These are phyloP conservation scores for Astrephomene gubernaculifera DNA, from an alignment of 139 green algal species.

Conservation along the genomic window DNA sequence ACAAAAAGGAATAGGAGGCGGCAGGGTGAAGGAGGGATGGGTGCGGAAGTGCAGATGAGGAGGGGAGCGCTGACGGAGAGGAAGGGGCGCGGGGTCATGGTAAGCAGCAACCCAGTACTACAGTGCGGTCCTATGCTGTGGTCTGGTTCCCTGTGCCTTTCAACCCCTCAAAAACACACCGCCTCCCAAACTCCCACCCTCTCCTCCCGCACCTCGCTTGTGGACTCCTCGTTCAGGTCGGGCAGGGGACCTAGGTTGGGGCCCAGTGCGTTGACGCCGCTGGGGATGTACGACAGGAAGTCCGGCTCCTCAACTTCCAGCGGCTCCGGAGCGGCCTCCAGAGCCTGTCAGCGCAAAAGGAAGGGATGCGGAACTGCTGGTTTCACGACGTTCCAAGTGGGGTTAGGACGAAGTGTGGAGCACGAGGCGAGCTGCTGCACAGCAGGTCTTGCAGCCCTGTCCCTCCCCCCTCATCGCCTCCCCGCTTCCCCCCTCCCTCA, in stretches of 20 bases:
- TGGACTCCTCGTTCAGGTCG: constrained; percentile 23
- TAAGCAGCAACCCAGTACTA: not conserved
- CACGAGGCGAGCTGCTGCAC: not conserved
- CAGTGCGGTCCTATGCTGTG: not conserved
- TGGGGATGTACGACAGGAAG: not conserved
- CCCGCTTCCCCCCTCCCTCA: not conserved
- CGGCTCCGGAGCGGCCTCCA: constrained; percentile 14
- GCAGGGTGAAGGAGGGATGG: not conserved
- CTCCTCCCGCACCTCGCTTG: constrained; percentile 17
- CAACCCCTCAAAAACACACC: not conserved
- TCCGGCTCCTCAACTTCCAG: constrained; percentile 32
- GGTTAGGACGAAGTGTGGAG: not conserved
- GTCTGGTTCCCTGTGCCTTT: no score
- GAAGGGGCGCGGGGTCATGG: not conserved
- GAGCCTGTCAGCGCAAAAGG: not conserved
- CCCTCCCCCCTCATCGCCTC: not conserved
- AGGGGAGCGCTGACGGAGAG: not conserved
- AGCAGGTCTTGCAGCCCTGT: not conserved
- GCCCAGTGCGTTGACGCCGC: not conserved
- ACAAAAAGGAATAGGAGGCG: not conserved
- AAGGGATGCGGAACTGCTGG: no score
- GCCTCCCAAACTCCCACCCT: not conserved
- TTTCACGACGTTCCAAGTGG: no score
- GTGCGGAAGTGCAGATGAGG: not conserved
- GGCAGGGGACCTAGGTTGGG: constrained; percentile 23